phyloP scores from a whole-genome alignment of 805 yeast genomes.

The Candida dajiaensis region DNA sequence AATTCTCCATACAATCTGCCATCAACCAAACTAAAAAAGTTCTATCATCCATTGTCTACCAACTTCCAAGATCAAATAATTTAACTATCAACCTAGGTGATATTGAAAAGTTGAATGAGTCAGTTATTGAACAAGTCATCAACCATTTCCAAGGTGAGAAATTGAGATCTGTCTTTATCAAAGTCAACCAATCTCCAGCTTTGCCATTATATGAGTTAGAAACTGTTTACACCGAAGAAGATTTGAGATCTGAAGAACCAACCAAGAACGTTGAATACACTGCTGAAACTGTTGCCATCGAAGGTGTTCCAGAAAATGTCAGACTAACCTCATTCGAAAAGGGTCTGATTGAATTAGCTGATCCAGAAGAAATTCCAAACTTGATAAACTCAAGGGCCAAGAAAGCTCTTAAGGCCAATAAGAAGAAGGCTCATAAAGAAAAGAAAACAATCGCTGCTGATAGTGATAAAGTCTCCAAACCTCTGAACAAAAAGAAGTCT shows the following conservation, averaged over 20 bases:
- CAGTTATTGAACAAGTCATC: slow-evolving; percentile 48
- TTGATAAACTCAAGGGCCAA: slow-evolving; percentile 54
- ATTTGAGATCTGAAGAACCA: slow-evolving; percentile 15
- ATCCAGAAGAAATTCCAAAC: slow-evolving; percentile 59
- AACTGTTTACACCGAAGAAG: slow-evolving; percentile 33
- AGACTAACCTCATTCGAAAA: slow-evolving; percentile 59
- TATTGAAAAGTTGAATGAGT: slow-evolving; percentile 33
- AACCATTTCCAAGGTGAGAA: slow-evolving; percentile 38
- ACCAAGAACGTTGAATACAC: neutral
- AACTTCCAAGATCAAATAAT: slow-evolving; percentile 70
- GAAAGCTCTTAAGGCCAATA: slow-evolving; percentile 29
- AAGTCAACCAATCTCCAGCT: slow-evolving; percentile 70
- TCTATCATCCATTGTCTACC: slow-evolving; percentile 50
- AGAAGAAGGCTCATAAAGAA: slow-evolving; percentile 12
- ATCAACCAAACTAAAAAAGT: slow-evolving; percentile 54
- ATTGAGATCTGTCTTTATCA: slow-evolving; percentile 56
- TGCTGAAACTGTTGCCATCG: slow-evolving; percentile 19
- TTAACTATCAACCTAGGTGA: slow-evolving; percentile 64
- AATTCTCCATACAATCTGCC: slow-evolving; percentile 45
- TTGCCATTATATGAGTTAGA: slow-evolving; percentile 77
- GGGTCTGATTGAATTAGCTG: slow-evolving; percentile 79
- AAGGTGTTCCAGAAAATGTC: slow-evolving; percentile 33
- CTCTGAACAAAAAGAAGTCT: slow-evolving; percentile 1
- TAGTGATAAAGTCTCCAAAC: neutral
- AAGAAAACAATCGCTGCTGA: slow-evolving; percentile 1